Conservation (phyloP, 768 basidiomycete genomes). For the Tephrocybe sp. region DNA sequence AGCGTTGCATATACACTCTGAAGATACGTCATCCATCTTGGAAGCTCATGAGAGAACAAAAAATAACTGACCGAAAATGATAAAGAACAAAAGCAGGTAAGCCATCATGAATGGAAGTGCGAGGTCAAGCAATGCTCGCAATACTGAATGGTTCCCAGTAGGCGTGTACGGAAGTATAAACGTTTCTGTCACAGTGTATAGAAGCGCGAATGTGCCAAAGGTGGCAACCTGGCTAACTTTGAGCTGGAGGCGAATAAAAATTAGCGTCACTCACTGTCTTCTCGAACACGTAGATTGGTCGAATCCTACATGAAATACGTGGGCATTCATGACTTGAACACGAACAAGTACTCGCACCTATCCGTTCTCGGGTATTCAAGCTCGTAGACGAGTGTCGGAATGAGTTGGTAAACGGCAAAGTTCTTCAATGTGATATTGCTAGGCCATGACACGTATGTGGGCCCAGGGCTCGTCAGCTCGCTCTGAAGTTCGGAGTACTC, state of each 20-base stretch:
- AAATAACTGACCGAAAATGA: constrained; percentile 66
- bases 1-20: constrained; percentile 94
- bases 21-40: not conserved
- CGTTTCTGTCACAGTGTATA: constrained; percentile 90
- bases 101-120: constrained; percentile 93
- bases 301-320: constrained; percentile 40
- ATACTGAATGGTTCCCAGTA: constrained; percentile 64
- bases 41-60: too few relatives aligned
- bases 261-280: constrained; percentile 49
- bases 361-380: constrained; percentile 93
- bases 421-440: constrained; percentile 78
- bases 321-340: not conserved
- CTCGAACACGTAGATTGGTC: constrained; percentile 81
- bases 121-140: constrained; percentile 77
- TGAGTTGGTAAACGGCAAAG: constrained; percentile 82
- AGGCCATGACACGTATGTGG: constrained; percentile 71
- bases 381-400: constrained; percentile 94
- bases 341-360: constrained; percentile 46
- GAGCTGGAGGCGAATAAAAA: constrained; percentile 19
- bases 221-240: constrained; percentile 71
- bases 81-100: constrained; percentile 83
- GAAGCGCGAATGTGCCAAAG: constrained; percentile 93
- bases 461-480: constrained; percentile 75
- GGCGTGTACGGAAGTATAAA: constrained; percentile 88
- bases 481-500: constrained; percentile 74